Evolutionary conservation across 768 basidiomycete species (phyloP).

Genomic region (Leccinum ochraceum): DNA sequence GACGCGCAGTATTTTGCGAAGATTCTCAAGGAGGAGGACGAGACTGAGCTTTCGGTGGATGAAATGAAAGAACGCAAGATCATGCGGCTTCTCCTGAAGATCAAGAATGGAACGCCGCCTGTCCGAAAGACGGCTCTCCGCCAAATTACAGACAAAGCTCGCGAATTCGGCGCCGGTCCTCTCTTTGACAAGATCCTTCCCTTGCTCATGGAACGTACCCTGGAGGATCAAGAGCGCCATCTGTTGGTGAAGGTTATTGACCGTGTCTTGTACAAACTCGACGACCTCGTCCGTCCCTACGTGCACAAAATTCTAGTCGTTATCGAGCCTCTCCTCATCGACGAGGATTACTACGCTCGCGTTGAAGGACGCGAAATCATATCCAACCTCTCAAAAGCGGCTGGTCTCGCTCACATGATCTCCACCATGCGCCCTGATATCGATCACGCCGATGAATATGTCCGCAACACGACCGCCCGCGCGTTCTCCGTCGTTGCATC

Average conservation of each 20-base stretch:
- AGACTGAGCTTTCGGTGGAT: conserved; percentile 87
- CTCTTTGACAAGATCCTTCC: conserved; percentile 98
- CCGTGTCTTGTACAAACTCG: conserved; percentile 96
- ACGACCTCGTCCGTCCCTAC: conserved; percentile 97
- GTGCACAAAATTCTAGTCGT: conserved; percentile 99
- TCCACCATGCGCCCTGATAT: conserved; percentile 99
- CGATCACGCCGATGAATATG: conserved; percentile 98
- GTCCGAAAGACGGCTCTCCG: conserved; percentile 96
- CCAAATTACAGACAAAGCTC: conserved; percentile 98
- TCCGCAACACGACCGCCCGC: conserved; percentile 97
- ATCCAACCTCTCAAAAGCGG: conserved; percentile 97
- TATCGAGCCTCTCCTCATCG: conserved; percentile 75
- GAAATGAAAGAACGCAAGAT: conserved; percentile 99
- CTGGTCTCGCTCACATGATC: conserved; percentile 99
- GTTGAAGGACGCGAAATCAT: conserved; percentile 99
- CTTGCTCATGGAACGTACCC: conserved; percentile 94
- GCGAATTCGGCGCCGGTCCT: conserved; percentile 97
- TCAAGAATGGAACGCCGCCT: conserved; percentile 99
- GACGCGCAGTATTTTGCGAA: conserved; percentile 98
- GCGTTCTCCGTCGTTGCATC: conserved; percentile 99
- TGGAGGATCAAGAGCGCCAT: conserved; percentile 99
- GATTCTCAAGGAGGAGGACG: conserved; percentile 90
- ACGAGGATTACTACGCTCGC: conserved; percentile 95
- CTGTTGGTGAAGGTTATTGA: conserved; percentile 93
- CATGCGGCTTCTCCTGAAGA: conserved; percentile 96